Evolutionary conservation across 257 asterid genomes (phyloP), one percentile per base, ranked within the genome.

Genomic region (Datura wrightii): DNA sequence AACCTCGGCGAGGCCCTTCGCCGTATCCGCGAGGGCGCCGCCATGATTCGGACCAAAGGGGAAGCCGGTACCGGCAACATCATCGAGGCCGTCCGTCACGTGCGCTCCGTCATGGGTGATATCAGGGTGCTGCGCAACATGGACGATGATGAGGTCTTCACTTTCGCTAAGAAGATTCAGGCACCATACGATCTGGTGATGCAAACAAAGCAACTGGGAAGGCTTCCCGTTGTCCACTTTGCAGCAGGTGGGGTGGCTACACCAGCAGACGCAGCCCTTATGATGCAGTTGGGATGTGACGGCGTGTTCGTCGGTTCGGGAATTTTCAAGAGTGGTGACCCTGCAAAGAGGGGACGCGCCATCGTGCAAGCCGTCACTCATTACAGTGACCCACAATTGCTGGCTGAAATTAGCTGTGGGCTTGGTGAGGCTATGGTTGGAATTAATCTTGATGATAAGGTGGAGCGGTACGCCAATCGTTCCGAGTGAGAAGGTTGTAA

Each of bases 221-320:
- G 98, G 94, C 94, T 91, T 1, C 98, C 98, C 1, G 98, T 94
- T 86, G 98, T 94, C 37, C 98, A 94, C 52, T 94, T 94, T 86
- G 98, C 98, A 37, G 98, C 98, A n/a, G 98, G 98, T 0, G 98
- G 98, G 8, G 98, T 94, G 48, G 98, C 98, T 16, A 94, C 98
- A 6, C 98, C 98, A 2, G 98, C 97, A 1, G 97, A 93, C 65
- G 98, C 98, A 1, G 97, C 97, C 42, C 89, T 94, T 60, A 94
- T 94, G 98, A 94, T 94, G 98, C 98, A 94, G 89, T 89, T 93
- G 54, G 97, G 97, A 5, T 94, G 98, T 86, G 98, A 94, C 83
- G 98, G 98, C 18, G 98, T 94, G 60, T 93, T 94, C 70, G 98
- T 94, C 2, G 98, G 98, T 3, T 94, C 98, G 1, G 98, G 98